Conservation (phyloP, 192 early-diverging fungal species). For the Entophlyctis luteolus region DNA sequence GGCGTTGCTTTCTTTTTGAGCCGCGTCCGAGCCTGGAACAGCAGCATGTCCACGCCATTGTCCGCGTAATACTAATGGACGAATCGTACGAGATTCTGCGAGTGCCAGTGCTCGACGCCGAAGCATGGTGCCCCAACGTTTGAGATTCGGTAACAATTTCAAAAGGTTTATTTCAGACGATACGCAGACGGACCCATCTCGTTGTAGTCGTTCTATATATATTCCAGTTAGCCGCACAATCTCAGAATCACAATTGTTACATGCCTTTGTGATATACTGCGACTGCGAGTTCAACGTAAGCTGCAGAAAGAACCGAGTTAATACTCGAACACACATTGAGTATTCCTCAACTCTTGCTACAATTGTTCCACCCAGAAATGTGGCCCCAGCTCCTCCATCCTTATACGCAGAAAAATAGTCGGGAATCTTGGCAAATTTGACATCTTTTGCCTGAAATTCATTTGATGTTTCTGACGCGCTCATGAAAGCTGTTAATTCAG, state of each 20-base stretch:
- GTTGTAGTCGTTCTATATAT: slow-evolving; percentile 84
- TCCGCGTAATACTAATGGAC: no score
- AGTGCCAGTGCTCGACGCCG: no score
- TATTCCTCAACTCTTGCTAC: slow-evolving; percentile 67
- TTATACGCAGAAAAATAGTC: slow-evolving; percentile 84
- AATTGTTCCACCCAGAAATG: slow-evolving; percentile 82
- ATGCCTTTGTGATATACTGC: slow-evolving; percentile 34
- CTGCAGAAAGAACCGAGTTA: not conserved
- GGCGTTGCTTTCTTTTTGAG: no score
- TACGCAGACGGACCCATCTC: slow-evolving; percentile 77
- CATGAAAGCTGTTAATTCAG: slow-evolving; percentile 56
- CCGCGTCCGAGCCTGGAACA: no score
- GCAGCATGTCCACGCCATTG: no score
- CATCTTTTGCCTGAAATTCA: slow-evolving; percentile 78
- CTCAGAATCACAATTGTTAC: slow-evolving; percentile 37
- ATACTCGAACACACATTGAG: not conserved
- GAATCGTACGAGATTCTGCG: no score
- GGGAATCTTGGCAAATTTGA: slow-evolving; percentile 75
- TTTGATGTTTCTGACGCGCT: slow-evolving; percentile 78
- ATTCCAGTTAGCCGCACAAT: slow-evolving; percentile 49
- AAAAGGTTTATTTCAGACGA: slow-evolving; percentile 41
- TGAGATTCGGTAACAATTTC: not conserved
- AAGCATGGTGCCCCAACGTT: no score
- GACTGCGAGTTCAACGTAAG: slow-evolving; percentile 23
- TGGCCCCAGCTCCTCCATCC: slow-evolving; percentile 59